phyloP scores from a whole-genome alignment of 2,329 filamentous ascomycete species.

The Paramyrothecium roridum region DNA sequence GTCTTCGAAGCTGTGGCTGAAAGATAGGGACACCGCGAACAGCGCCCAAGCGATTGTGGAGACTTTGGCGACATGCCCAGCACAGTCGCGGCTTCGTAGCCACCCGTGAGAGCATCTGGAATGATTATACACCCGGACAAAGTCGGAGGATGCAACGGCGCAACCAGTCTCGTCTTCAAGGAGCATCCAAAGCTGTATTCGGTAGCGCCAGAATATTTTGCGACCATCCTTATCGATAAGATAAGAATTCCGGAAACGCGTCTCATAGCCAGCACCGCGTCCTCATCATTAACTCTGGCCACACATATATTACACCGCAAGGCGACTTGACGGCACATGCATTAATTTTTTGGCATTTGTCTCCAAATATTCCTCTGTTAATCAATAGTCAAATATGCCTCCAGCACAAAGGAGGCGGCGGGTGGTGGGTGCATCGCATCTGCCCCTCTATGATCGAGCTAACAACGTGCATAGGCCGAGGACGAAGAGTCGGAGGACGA shows the following conservation, averaged over 20 bases:
- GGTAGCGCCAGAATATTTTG: conserved; percentile 7
- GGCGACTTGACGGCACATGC: too few relatives aligned
- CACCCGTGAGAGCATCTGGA: conserved; percentile 32
- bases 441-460: conserved; percentile 1
- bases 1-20: conserved; percentile 3
- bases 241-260: conserved; percentile 18
- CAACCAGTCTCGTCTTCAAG: background rate
- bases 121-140: conserved; percentile 1
- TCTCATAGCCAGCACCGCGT: conserved; percentile 3
- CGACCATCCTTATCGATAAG: conserved; percentile 21
- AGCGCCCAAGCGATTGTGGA: conserved; percentile 6
- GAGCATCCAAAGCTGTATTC: background rate
- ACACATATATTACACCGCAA: background rate
- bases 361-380: background rate
- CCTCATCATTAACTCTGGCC: background rate
- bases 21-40: conserved; percentile 12
- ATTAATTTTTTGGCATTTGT: background rate
- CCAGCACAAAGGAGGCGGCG: conserved; percentile 26
- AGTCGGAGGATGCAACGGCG: background rate
- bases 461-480: conserved; percentile 11
- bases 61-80: conserved; percentile 26
- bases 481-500: conserved; percentile 27
- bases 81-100: conserved; percentile 28
- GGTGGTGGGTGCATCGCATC: conserved; percentile 17
- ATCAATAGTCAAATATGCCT: conserved; percentile 21